A percentile compares a stretch with the other conserved stretches of the same genome.
phyloP scores from a whole-genome alignment of 371 early-diverging fungal genomes.

The Apophysomyces elegans region DNA sequence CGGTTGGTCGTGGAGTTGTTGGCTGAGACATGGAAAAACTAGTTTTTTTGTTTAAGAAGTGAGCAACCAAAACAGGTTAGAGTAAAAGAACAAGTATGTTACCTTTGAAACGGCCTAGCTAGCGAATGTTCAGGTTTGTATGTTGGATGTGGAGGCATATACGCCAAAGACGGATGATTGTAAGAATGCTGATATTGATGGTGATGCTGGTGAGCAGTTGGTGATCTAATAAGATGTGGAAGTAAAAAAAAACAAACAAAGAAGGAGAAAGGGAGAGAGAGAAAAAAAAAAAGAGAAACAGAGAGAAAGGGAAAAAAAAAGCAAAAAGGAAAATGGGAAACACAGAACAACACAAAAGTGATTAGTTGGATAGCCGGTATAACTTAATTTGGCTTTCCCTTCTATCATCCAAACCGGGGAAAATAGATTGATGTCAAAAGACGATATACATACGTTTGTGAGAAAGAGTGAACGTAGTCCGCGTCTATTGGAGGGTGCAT shows the following conservation, averaged over 20 bases:
- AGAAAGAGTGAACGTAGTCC: slow-evolving; percentile 5
- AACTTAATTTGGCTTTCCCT: slow-evolving; percentile 9
- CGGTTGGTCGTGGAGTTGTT: slow-evolving; percentile 26
- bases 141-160: not conserved
- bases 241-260: slow-evolving; percentile 2
- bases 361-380: slow-evolving; percentile 10
- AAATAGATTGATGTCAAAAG: slow-evolving; percentile 1
- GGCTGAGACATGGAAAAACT: slow-evolving; percentile 29
- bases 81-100: not conserved
- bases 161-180: slow-evolving; percentile 4
- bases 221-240: slow-evolving; percentile 2
- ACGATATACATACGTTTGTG: slow-evolving; percentile 6
- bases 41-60: not conserved
- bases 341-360: slow-evolving; percentile 6
- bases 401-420: slow-evolving; percentile 8
- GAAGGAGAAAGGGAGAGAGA: slow-evolving; percentile 3
- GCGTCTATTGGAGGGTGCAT: slow-evolving; percentile 9
- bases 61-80: not conserved
- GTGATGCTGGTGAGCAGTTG: slow-evolving; percentile 17
- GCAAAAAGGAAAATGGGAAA: slow-evolving; percentile 6
- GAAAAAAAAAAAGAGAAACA: slow-evolving; percentile 5
- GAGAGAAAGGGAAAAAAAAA: slow-evolving; percentile 8
- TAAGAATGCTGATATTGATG: slow-evolving; percentile 9
- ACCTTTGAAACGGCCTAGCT: slow-evolving; percentile 4
- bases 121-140: slow-evolving; percentile 4